Evolutionary conservation across 192 early-diverging fungal genomes (phyloP).

Genomic region (Mortierella alpina): DNA sequence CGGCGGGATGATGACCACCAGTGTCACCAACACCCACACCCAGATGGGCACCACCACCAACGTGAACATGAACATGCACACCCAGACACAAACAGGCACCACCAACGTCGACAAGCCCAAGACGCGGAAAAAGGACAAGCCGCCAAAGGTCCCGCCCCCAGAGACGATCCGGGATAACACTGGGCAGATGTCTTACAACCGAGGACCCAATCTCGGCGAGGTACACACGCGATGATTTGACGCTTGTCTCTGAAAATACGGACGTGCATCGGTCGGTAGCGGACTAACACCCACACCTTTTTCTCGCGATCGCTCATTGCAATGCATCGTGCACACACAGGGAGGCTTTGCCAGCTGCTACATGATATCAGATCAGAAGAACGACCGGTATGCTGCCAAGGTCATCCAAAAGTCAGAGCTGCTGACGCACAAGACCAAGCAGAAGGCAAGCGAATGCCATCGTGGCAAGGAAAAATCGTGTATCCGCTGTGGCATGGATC

Average conservation of each 20-base stretch:
- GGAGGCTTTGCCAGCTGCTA: constrained; percentile 93
- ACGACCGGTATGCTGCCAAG: constrained; percentile 72
- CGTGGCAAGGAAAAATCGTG: no score
- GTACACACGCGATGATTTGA: constrained; percentile 18
- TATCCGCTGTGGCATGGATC: no score
- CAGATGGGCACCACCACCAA: constrained; percentile 21
- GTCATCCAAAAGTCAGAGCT: constrained; percentile 60
- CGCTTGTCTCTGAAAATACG: no score
- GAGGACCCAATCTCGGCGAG: constrained; percentile 62
- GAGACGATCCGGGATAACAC: constrained; percentile 53
- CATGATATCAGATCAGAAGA: constrained; percentile 65
- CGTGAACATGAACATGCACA: constrained; percentile 8
- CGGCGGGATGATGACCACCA: constrained; percentile 11
- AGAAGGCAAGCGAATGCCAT: constrained; percentile 46
- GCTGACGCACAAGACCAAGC: constrained; percentile 54
- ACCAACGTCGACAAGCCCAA: constrained; percentile 30
- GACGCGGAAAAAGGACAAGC: constrained; percentile 50
- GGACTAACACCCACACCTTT: background rate
- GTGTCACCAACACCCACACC: constrained; percentile 19
- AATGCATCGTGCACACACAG: constrained; percentile 66
- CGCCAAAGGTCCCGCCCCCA: constrained; percentile 56
- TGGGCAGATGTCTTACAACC: constrained; percentile 36
- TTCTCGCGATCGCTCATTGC: background rate
- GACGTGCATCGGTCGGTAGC: background rate
- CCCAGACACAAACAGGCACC: constrained; percentile 4